These are phyloP conservation scores for Tetrahymena elliotti DNA, from an alignment of 73 alveolate species.

Conservation along the genomic window DNA sequence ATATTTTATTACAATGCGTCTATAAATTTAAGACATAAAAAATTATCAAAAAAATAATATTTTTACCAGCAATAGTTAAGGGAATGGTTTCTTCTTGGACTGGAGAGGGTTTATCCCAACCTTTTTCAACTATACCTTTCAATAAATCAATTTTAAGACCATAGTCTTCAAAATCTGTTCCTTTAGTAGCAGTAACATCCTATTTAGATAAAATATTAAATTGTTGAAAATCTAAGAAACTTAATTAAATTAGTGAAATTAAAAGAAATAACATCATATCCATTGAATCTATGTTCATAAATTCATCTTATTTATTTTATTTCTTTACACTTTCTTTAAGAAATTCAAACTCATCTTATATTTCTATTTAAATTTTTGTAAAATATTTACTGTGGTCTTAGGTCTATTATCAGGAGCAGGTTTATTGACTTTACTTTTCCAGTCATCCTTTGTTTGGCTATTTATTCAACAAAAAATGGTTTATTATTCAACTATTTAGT, in stretches of 20 bases:
- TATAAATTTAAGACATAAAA: not conserved
- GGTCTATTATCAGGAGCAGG: not conserved
- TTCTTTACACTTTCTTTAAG: not conserved
- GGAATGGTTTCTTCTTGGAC: slow-evolving; percentile 74
- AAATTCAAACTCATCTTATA: not conserved
- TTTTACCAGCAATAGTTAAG: slow-evolving; percentile 47
- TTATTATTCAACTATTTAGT: not conserved
- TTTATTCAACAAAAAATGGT: not conserved
- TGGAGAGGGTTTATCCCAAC: slow-evolving; percentile 66
- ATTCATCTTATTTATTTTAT: not conserved
- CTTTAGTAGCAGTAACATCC: slow-evolving; percentile 79
- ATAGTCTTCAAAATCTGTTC: slow-evolving; percentile 89
- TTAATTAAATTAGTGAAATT: not conserved
- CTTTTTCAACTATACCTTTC: slow-evolving; percentile 54
- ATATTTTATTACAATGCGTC: not conserved
- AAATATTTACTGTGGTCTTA: not conserved
- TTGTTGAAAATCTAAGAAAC: not conserved
- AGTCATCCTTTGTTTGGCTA: not conserved
- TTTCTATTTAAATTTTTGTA: not conserved
- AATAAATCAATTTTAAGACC: slow-evolving; percentile 49
- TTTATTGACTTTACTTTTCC: not conserved
- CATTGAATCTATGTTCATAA: too few relatives aligned
- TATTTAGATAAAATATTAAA: not conserved
- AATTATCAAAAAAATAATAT: not conserved
- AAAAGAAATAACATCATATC: not conserved